These are phyloP conservation scores for Anthracocystis panici-leucophaei DNA, from an alignment of 1,284 basidiomycete species.

Conservation along the genomic window DNA sequence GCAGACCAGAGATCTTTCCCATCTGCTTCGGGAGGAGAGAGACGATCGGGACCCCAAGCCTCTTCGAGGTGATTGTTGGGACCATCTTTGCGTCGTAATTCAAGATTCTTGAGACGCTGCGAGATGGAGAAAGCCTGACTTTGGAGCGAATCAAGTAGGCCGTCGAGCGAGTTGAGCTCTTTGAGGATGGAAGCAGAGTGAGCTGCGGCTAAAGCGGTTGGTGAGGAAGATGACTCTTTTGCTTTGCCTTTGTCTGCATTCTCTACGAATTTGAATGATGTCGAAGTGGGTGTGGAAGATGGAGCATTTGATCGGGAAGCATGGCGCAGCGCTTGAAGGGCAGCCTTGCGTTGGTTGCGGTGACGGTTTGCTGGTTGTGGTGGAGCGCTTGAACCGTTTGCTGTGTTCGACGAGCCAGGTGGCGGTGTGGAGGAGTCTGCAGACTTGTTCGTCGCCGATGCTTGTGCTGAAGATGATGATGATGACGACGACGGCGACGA, in stretches of 20 bases:
- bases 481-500: slow-evolving; percentile 4
- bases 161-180: slow-evolving; percentile 35
- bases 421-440: not conserved
- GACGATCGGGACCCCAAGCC: slow-evolving; percentile 45
- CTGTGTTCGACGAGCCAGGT: not conserved
- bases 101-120: slow-evolving; percentile 32
- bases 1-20: slow-evolving; percentile 19
- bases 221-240: slow-evolving; percentile 1
- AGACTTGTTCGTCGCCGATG: not conserved
- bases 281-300: not conserved
- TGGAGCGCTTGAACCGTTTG: not conserved
- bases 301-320: not conserved
- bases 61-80: slow-evolving; percentile 7
- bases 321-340: slow-evolving; percentile 8
- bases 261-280: slow-evolving; percentile 17
- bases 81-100: slow-evolving; percentile 1
- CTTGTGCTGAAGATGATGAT: not conserved
- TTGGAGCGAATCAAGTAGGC: slow-evolving; percentile 31
- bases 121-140: slow-evolving; percentile 39
- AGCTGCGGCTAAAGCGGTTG: slow-evolving; percentile 1
- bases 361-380: not conserved
- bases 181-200: slow-evolving; percentile 25
- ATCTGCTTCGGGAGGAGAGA: slow-evolving; percentile 8
- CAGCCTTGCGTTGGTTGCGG: slow-evolving; percentile 18
- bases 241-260: slow-evolving; percentile 32